phyloP scores from a whole-genome alignment of 140 eudicot species.

The Senecio squalidus region DNA sequence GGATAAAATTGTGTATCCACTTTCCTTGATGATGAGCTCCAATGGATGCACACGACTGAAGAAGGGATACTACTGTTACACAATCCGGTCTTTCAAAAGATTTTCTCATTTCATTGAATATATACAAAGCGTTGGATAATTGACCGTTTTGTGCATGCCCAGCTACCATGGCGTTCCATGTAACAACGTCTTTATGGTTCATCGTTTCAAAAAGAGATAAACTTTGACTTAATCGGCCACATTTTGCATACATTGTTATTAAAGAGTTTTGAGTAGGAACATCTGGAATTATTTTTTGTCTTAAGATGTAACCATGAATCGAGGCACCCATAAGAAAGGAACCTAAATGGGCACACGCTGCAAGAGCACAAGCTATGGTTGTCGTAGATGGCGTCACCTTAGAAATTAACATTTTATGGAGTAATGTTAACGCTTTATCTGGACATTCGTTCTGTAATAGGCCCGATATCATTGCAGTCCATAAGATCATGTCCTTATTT shows the following conservation, averaged over 20 bases:
- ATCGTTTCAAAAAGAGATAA: constrained; percentile 48
- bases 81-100: constrained; percentile 60
- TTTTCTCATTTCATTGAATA: constrained; percentile 63
- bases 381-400: constrained; percentile 47
- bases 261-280: constrained; percentile 77
- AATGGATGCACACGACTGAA: constrained; percentile 79
- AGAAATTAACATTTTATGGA: constrained; percentile 43
- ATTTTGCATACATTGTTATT: constrained; percentile 73
- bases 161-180: constrained; percentile 86
- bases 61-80: constrained; percentile 70
- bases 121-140: constrained; percentile 38
- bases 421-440: constrained; percentile 47
- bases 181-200: constrained; percentile 63
- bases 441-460: constrained; percentile 70
- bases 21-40: constrained; percentile 93
- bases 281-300: constrained; percentile 42
- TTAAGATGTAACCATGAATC: constrained; percentile 59
- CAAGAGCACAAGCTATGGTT: constrained; percentile 64
- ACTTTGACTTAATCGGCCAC: constrained; percentile 48
- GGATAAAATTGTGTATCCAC: constrained; percentile 59
- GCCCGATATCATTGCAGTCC: constrained; percentile 88
- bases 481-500: constrained; percentile 60
- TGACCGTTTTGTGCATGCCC: constrained; percentile 72
- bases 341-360: constrained; percentile 72
- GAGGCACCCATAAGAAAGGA: constrained; percentile 49